These are phyloP conservation scores for Apiospora arundinis DNA, from an alignment of 2,329 filamentous ascomycete species.

Conservation along the genomic window DNA sequence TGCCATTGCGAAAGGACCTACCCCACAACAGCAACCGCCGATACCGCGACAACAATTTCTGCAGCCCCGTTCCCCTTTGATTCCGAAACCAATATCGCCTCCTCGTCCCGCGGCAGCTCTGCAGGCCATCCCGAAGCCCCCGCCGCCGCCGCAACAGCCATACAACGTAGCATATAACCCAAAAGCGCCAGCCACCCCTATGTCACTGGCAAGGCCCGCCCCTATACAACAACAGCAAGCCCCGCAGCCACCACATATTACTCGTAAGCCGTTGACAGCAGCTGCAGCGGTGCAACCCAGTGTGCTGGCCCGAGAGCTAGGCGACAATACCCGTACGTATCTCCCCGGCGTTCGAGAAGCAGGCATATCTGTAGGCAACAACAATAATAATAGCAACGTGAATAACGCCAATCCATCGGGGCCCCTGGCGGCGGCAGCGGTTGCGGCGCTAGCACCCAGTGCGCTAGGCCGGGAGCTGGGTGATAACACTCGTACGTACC, in stretches of 20 bases:
- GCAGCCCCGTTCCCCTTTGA: neutral
- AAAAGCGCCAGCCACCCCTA: too few relatives aligned
- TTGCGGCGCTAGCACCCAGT: neutral
- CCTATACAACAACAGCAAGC: neutral
- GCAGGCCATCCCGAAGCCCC: neutral
- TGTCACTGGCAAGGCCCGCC: too few relatives aligned
- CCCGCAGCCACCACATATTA: neutral
- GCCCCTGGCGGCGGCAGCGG: neutral
- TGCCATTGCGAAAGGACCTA: neutral
- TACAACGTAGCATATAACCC: neutral
- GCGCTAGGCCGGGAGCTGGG: slow-evolving; percentile 18
- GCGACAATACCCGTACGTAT: neutral
- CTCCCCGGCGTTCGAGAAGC: neutral
- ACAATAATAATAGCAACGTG: neutral
- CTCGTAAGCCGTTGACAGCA: neutral
- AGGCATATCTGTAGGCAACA: neutral
- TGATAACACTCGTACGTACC: neutral
- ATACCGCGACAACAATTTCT: neutral
- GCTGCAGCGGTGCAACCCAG: neutral
- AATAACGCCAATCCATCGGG: neutral
- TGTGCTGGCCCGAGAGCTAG: slow-evolving; percentile 21
- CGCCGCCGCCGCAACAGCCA: neutral
- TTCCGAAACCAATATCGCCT: neutral
- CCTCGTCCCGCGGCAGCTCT: neutral
- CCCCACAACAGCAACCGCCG: neutral